phyloP scores from a whole-genome alignment of 1,284 basidiomycete species.

The Cryptococcus sp. region DNA sequence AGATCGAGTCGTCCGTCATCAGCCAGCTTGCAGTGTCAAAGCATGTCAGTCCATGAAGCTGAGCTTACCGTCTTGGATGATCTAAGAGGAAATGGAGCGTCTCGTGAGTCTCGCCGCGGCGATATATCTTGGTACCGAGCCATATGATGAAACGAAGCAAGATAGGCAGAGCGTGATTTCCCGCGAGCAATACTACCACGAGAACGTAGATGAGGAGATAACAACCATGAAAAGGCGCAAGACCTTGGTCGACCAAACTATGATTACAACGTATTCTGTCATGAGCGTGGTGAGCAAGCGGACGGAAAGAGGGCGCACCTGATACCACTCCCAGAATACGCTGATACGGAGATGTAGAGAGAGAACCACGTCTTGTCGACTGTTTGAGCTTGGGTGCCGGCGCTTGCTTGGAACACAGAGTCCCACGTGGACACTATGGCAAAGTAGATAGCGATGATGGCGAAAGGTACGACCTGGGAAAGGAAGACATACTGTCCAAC shows the following conservation, averaged over 20 bases:
- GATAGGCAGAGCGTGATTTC: slow-evolving; percentile 44
- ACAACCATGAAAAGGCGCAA: slow-evolving; percentile 31
- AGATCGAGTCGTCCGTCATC: background rate
- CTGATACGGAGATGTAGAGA: slow-evolving; percentile 27
- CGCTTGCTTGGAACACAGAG: slow-evolving; percentile 17
- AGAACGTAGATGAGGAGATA: slow-evolving; percentile 40
- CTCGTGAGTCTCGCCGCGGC: slow-evolving; percentile 29
- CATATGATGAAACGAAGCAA: slow-evolving; percentile 37
- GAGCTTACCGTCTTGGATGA: slow-evolving; percentile 37
- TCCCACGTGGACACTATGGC: slow-evolving; percentile 26
- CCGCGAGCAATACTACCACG: slow-evolving; percentile 32
- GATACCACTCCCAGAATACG: slow-evolving; percentile 36
- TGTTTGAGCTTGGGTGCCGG: slow-evolving; percentile 24
- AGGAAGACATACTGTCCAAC: slow-evolving; percentile 33
- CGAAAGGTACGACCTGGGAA: slow-evolving; percentile 37
- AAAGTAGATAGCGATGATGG: slow-evolving; percentile 39
- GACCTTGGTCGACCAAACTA: slow-evolving; percentile 35
- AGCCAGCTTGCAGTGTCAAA: background rate
- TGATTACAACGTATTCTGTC: background rate
- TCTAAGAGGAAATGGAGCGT: slow-evolving; percentile 42
- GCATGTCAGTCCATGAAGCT: background rate
- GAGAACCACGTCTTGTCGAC: slow-evolving; percentile 40
- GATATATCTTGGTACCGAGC: slow-evolving; percentile 36
- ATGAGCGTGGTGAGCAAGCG: background rate
- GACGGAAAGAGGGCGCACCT: slow-evolving; percentile 21